These are phyloP conservation scores for Phytophthora foliorum DNA, from an alignment of 352 stramenopile genomes.

Conservation along the genomic window DNA sequence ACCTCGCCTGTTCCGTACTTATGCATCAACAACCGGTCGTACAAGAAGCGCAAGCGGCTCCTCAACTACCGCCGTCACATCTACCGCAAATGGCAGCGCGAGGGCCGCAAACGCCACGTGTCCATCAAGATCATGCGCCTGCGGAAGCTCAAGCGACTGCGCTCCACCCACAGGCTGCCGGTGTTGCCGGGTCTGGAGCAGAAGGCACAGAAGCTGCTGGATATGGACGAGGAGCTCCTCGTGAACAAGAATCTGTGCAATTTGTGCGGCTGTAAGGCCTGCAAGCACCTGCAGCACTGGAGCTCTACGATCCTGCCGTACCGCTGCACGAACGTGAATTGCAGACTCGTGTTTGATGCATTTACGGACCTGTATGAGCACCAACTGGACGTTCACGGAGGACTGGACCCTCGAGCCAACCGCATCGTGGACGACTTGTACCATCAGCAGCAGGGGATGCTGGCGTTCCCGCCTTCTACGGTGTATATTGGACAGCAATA, in stretches of 20 bases:
- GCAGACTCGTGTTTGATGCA: constrained; percentile 43
- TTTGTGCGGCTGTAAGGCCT: constrained; percentile 22
- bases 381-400: constrained; percentile 61
- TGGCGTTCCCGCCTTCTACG: constrained; percentile 53
- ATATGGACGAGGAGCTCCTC: constrained; percentile 37
- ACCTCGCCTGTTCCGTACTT: constrained; percentile 12
- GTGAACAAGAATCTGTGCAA: constrained; percentile 24
- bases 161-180: constrained; percentile 25
- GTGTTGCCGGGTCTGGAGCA: constrained; percentile 4
- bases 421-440: constrained; percentile 55
- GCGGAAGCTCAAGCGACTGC: constrained; percentile 15
- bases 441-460: constrained; percentile 38
- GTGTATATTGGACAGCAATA: constrained; percentile 67
- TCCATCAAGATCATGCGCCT: neutral
- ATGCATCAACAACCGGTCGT: constrained; percentile 5
- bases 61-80: neutral
- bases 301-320: constrained; percentile 25
- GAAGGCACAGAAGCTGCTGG: constrained; percentile 13
- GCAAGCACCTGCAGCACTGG: constrained; percentile 20
- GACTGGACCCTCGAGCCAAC: constrained; percentile 39
- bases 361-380: constrained; percentile 64
- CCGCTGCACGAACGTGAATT: constrained; percentile 27
- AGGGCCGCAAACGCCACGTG: constrained; percentile 3
- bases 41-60: neutral
- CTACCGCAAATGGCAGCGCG: neutral